Percentiles rank a stretch among this genome's conserved stretches.
Evolutionary conservation across 73 alveolate species (phyloP).

Genomic region (Uronychia binucleata): DNA sequence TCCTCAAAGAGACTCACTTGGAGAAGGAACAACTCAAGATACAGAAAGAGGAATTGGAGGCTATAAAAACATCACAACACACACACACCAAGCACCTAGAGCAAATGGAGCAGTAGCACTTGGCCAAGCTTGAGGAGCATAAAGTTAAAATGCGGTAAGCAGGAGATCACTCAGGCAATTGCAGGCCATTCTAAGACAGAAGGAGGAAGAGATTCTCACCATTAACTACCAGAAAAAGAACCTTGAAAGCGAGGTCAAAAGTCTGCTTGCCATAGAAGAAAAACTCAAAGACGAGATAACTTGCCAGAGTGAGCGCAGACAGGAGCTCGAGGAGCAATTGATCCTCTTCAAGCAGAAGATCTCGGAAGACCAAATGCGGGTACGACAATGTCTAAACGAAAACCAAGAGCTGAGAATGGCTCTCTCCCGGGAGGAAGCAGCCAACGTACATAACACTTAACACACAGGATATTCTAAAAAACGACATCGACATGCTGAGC

Average conservation of each 20-base stretch:
- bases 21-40: not conserved
- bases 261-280: not conserved
- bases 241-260: not conserved
- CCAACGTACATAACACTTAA: not conserved
- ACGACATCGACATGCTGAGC: not conserved
- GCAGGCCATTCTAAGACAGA: not conserved
- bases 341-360: not conserved
- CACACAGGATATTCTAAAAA: not conserved
- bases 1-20: not conserved
- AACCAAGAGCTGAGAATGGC: not conserved
- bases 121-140: not conserved
- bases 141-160: no score
- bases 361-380: not conserved
- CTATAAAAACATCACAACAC: not conserved
- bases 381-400: not conserved
- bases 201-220: not conserved
- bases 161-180: not conserved
- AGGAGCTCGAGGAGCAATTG: not conserved
- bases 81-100: not conserved
- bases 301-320: not conserved
- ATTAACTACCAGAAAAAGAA: not conserved
- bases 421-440: not conserved
- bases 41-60: not conserved
- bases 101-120: not conserved
- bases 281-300: not conserved